phyloP scores from a whole-genome alignment of 805 yeast species.

The Teunomyces cretensis region DNA sequence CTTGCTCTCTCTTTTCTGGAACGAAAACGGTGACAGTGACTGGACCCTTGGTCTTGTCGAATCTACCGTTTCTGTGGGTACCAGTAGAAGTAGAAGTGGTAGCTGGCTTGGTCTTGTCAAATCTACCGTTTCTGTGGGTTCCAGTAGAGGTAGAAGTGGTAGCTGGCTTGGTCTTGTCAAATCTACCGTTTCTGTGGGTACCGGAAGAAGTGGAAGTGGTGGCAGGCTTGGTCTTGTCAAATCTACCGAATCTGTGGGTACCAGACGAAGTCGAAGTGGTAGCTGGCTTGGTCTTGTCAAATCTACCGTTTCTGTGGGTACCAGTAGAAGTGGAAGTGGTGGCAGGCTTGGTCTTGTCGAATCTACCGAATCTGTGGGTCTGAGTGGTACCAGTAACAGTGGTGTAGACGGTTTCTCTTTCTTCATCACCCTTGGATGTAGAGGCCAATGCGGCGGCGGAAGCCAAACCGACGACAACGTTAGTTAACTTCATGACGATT shows the following conservation, averaged over 20 bases:
- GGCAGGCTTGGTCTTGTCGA: constrained; percentile 48
- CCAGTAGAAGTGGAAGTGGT: constrained; percentile 24
- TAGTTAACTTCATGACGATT: constrained; percentile 42
- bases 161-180: constrained; percentile 45
- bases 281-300: constrained; percentile 37
- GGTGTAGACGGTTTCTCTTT: constrained; percentile 16
- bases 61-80: constrained; percentile 35
- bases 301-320: constrained; percentile 30
- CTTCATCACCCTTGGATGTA: constrained; percentile 18
- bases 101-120: constrained; percentile 37
- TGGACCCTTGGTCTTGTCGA: constrained; percentile 36
- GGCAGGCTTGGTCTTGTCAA: constrained; percentile 48
- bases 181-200: constrained; percentile 58
- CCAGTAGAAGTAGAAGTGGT: constrained; percentile 31
- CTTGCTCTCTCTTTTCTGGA: constrained; percentile 9
- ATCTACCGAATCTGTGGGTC: constrained; percentile 58
- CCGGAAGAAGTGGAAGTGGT: constrained; percentile 23
- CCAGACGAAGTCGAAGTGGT: constrained; percentile 26
- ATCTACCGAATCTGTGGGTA: constrained; percentile 59
- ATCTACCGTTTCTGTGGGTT: constrained; percentile 31
- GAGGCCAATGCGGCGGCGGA: constrained; percentile 31
- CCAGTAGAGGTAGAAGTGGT: constrained; percentile 19
- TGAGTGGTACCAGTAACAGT: constrained; percentile 30
- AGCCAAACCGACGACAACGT: constrained; percentile 40
- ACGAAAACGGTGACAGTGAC: constrained; percentile 37